Conservation (phyloP, 768 basidiomycete genomes). For the Chalciporus chontae region DNA sequence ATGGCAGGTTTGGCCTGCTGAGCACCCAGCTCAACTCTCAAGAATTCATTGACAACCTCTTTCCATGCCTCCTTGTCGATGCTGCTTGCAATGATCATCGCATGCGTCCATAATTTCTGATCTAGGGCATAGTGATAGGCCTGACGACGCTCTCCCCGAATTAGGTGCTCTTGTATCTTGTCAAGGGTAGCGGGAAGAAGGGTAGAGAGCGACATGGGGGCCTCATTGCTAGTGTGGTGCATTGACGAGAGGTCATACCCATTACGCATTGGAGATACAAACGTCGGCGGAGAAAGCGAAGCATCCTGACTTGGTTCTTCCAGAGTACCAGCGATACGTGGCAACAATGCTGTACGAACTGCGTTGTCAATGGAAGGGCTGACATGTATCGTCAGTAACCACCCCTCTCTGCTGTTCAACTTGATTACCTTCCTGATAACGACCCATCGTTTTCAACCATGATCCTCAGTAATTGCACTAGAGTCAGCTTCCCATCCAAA, state of each 20-base stretch:
- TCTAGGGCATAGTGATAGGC: constrained; percentile 89
- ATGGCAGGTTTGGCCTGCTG: constrained; percentile 27
- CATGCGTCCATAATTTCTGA: constrained; percentile 91
- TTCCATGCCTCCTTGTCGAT: constrained; percentile 94
- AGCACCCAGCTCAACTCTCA: constrained; percentile 66
- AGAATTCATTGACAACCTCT: constrained; percentile 82
- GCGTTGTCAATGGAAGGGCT: constrained; percentile 68
- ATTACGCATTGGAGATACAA: constrained; percentile 27
- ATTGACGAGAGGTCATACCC: constrained; percentile 13
- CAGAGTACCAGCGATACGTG: constrained; percentile 40
- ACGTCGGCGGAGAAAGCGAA: constrained; percentile 25
- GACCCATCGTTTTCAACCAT: constrained; percentile 90
- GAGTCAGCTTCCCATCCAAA: constrained; percentile 71
- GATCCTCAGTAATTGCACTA: constrained; percentile 70
- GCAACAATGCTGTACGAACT: constrained; percentile 70
- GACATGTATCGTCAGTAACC: constrained; percentile 22
- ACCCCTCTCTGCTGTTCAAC: not conserved
- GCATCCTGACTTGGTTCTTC: constrained; percentile 21
- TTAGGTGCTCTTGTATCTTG: constrained; percentile 73
- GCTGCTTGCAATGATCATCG: constrained; percentile 89
- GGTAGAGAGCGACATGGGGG: constrained; percentile 53
- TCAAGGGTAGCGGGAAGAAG: constrained; percentile 65
- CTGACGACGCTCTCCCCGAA: constrained; percentile 79
- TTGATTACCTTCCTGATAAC: constrained; percentile 71
- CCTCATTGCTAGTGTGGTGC: constrained; percentile 38